Evolutionary conservation across 2,329 filamentous ascomycete genomes (phyloP).

Genomic region (Fusarium bactridioides): DNA sequence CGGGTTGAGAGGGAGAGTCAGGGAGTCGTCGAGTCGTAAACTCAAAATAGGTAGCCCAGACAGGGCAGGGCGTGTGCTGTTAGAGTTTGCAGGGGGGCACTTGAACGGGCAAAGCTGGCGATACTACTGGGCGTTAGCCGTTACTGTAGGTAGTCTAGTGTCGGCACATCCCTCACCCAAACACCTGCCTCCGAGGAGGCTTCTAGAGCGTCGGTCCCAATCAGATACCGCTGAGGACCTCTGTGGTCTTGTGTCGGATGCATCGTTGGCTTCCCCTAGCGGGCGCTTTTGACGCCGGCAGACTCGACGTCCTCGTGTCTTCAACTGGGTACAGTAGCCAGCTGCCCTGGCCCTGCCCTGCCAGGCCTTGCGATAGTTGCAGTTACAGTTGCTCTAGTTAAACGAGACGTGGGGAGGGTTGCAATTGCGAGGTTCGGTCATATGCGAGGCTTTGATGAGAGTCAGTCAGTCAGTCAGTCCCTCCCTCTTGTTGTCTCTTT

Average conservation of each 20-base stretch:
- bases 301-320: background rate
- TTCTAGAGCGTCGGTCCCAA: background rate
- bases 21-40: background rate
- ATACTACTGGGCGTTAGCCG: background rate
- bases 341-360: background rate
- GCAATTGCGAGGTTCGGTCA: conserved; percentile 1
- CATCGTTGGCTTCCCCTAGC: conserved; percentile 26
- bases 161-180: conserved; percentile 23
- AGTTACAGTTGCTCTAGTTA: background rate
- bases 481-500: conserved; percentile 19
- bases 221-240: conserved; percentile 10
- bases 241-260: conserved; percentile 18
- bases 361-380: background rate
- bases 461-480: background rate
- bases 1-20: background rate
- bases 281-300: conserved; percentile 5
- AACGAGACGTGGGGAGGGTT: background rate
- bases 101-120: background rate
- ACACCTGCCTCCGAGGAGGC: conserved; percentile 5
- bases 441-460: background rate
- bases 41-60: background rate
- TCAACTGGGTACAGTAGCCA: background rate
- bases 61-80: background rate
- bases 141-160: background rate
- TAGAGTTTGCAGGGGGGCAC: conserved; percentile 12